Evolutionary conservation across 176 grass and related monocot species (phyloP), one percentile per base, ranked within the genome.

Genomic region (Rhynchospora breviuscula): DNA sequence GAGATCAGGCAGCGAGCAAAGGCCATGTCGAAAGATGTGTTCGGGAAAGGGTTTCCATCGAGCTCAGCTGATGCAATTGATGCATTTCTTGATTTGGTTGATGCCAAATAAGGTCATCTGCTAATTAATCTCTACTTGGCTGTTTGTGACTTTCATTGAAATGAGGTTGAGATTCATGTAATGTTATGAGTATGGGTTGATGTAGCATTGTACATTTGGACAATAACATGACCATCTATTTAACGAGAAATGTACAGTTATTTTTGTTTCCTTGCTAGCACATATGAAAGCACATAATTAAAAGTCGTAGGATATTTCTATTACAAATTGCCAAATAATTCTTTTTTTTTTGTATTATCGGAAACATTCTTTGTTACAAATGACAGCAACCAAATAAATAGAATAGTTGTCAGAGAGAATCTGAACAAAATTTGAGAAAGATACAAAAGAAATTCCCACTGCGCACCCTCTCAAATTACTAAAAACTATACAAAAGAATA

Each of bases 1-100:
- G 49, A 76, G 47, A 46, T 45, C 66, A 83, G 67, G 61, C n/a
- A 79, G 21, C 60, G 59, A 45, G 88, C 60, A 9, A 67, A 79
- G 79, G 45, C 57, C 2, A 5, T 66, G 23, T 84, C 79, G 35
- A 44, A 14, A 17, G 49, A 62, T 18, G 21, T 83, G 29, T 83
- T 86, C 2, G 84, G 57, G 3, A 63, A 75, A 35, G 79, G 88
- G 48, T 78, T 67, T 14, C 78, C 83, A 1, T 11, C n/a, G 68
- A 86, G 67, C 61, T 86, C 88, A 10, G 59, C 79, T 56, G 59
- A 61, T 15, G 47, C 88, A 23, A 10, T 89, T 23, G 84, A 86
- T 59, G 47, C 84, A 14, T 75, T 89, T 56, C 79, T 89, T 48
- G 88, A 79, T 67, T 86, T 89, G 35, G 51, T 89, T 56, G 83